These are phyloP conservation scores for Globisporangium alternatum DNA, from an alignment of 352 stramenopile genomes.

Conservation along the genomic window DNA sequence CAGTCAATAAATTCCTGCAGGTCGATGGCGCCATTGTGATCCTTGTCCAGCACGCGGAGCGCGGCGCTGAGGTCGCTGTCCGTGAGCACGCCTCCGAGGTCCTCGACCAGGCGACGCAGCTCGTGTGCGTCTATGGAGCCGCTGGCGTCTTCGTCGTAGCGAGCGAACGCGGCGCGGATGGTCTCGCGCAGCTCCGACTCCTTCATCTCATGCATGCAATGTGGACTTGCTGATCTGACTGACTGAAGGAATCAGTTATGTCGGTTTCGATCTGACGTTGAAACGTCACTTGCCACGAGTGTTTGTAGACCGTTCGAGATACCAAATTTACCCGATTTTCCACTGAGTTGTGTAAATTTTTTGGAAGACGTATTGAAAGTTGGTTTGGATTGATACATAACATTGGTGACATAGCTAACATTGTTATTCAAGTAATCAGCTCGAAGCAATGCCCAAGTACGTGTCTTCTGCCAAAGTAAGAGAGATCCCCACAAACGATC, in stretches of 20 bases:
- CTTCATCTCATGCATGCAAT: conserved; percentile 1
- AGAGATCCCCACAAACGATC: too few relatives aligned
- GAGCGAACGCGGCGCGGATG: conserved; percentile 46
- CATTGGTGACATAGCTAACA: too few relatives aligned
- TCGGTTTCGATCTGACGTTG: conserved; percentile 1
- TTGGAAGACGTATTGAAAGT: too few relatives aligned
- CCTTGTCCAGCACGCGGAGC: conserved; percentile 43
- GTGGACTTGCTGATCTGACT: background rate
- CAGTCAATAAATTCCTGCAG: conserved; percentile 54
- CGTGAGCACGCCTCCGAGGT: conserved; percentile 55
- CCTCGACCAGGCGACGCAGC: conserved; percentile 43
- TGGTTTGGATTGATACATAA: too few relatives aligned
- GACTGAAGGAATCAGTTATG: background rate
- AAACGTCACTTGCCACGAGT: background rate
- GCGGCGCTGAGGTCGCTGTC: conserved; percentile 36
- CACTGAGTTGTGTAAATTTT: too few relatives aligned
- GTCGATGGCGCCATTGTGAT: conserved; percentile 55
- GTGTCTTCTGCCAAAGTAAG: too few relatives aligned
- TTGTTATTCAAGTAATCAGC: too few relatives aligned
- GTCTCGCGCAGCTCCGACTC: conserved; percentile 50
- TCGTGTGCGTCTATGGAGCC: conserved; percentile 51
- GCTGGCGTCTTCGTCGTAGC: conserved; percentile 57
- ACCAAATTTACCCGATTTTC: too few relatives aligned
- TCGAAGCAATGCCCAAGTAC: too few relatives aligned
- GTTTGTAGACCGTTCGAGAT: too few relatives aligned